Percentiles rank a stretch among this genome's conserved stretches.
phyloP scores from a whole-genome alignment of 1,139 yeast genomes.

The Blastobotrys aristatus region DNA sequence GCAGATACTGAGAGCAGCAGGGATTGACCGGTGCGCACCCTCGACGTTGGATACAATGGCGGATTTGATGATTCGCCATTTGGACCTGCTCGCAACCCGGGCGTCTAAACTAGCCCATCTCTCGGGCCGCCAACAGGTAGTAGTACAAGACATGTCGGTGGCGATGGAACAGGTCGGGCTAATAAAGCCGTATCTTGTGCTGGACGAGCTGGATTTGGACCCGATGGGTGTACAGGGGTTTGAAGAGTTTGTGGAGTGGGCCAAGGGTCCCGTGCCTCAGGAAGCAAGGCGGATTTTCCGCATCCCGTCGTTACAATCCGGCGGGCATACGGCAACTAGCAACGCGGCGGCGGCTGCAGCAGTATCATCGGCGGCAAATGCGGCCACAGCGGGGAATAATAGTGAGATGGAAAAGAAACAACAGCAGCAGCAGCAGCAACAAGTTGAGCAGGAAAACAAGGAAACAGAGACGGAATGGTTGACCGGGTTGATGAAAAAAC shows the following conservation, averaged over 20 bases:
- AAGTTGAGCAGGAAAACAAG: conserved; percentile 15
- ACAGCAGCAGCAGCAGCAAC: neutral
- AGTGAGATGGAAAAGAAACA: neutral
- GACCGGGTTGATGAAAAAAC: conserved; percentile 32
- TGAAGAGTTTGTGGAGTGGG: conserved; percentile 46
- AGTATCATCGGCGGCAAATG: conserved; percentile 6
- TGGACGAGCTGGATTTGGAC: conserved; percentile 38
- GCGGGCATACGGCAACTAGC: conserved; percentile 19
- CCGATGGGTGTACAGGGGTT: conserved; percentile 36
- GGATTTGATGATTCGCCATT: conserved; percentile 55
- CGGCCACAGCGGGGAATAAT: neutral
- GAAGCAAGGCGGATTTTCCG: conserved; percentile 39
- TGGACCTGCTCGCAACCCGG: conserved; percentile 44
- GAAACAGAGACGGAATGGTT: conserved; percentile 31
- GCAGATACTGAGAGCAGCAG: conserved; percentile 62
- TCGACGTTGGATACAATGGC: conserved; percentile 56
- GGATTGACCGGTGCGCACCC: conserved; percentile 67
- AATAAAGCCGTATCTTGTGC: conserved; percentile 42
- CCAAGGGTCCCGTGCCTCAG: conserved; percentile 39
- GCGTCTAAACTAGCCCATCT: conserved; percentile 40
- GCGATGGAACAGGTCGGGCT: conserved; percentile 54
- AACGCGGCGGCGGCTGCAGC: conserved; percentile 15
- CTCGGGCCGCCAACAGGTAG: conserved; percentile 41
- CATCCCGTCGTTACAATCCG: conserved; percentile 31
- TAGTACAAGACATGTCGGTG: conserved; percentile 54